Conservation (phyloP, 1,284 basidiomycete species). For the Malassezia vespertilionis region DNA sequence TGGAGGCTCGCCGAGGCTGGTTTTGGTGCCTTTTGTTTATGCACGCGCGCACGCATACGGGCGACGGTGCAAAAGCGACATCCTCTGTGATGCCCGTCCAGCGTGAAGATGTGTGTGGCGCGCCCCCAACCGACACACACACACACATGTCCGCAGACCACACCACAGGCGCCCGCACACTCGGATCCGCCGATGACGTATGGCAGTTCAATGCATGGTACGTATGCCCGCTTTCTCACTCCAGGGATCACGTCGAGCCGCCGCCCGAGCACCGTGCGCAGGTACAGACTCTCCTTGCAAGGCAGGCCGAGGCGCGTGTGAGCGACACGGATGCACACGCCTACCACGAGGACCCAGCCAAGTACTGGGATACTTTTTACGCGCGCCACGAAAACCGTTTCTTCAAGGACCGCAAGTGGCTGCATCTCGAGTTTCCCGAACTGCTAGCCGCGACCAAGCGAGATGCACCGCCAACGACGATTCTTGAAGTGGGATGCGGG, state of each 20-base stretch:
- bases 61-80: conserved; percentile 2
- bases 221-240: neutral
- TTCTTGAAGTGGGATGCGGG: conserved; percentile 44
- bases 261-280: conserved; percentile 25
- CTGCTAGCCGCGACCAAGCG: conserved; percentile 26
- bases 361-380: conserved; percentile 43
- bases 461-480: conserved; percentile 18
- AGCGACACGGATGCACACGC: conserved; percentile 22
- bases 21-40: neutral
- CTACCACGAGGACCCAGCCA: conserved; percentile 29
- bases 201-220: conserved; percentile 40
- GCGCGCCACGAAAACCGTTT: conserved; percentile 38
- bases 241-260: conserved; percentile 39
- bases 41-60: neutral
- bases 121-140: too few species aligned
- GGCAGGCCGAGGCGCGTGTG: conserved; percentile 30
- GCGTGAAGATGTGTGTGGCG: neutral
- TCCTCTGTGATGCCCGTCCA: conserved; percentile 9
- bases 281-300: conserved; percentile 22
- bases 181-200: conserved; percentile 23
- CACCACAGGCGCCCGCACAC: conserved; percentile 29
- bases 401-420: conserved; percentile 45
- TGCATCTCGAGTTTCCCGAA: conserved; percentile 43
- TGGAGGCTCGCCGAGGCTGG: conserved; percentile 10
- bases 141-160: conserved; percentile 7